Percentiles rank a stretch among this genome's conserved stretches.
Evolutionary conservation across 768 basidiomycete genomes (phyloP).

Genomic region (Fistulinella prunicolor): DNA sequence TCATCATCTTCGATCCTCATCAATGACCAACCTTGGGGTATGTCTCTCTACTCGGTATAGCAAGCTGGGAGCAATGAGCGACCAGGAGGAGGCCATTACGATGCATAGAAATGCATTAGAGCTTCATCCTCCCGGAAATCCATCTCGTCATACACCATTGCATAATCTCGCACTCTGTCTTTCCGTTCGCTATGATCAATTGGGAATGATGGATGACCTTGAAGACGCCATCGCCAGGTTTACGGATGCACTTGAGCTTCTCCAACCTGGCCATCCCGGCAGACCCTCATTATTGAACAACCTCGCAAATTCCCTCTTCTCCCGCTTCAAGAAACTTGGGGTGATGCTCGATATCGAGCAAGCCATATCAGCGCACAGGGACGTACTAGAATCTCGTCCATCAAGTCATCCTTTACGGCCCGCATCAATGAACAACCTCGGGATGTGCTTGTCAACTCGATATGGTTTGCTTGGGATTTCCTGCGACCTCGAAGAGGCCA

Average conservation of each 20-base stretch:
- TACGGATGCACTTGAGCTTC: background rate
- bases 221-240: background rate
- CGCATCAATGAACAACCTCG: slow-evolving; percentile 12
- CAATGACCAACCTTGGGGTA: background rate
- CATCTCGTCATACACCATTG: background rate
- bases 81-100: background rate
- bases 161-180: slow-evolving; percentile 3
- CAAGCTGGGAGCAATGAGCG: background rate
- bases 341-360: background rate
- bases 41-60: background rate
- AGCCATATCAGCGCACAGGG: background rate
- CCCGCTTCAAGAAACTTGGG: background rate
- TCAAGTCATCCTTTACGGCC: slow-evolving; percentile 8
- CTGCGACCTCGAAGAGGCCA: slow-evolving; percentile 21
- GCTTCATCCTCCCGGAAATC: background rate
- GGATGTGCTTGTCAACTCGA: slow-evolving; percentile 6
- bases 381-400: background rate
- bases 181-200: background rate
- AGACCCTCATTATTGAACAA: background rate
- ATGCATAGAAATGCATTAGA: background rate
- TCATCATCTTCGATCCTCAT: slow-evolving; percentile 1
- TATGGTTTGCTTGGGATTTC: background rate
- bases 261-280: background rate
- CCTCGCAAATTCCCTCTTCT: background rate
- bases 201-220: background rate